Evolutionary conservation across 2,329 filamentous ascomycete species (phyloP).

Genomic region (Stemphylium vesicarium): DNA sequence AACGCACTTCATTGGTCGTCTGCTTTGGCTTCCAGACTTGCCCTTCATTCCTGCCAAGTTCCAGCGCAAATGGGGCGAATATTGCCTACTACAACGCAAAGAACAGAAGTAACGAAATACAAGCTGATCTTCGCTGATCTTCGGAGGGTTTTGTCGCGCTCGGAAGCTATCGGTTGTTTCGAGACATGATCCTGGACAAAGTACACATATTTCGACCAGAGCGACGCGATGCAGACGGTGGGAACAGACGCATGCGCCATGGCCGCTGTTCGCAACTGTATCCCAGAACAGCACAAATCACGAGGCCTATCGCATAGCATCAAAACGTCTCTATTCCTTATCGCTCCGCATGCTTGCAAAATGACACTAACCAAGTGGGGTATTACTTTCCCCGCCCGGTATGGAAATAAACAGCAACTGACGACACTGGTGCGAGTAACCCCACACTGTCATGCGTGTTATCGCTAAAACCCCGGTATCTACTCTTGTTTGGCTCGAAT

Average conservation of each 20-base stretch:
- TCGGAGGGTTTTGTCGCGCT: neutral
- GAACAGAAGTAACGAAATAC: neutral
- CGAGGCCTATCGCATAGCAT: neutral
- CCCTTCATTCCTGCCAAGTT: slow-evolving; percentile 71
- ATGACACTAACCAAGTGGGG: slow-evolving; percentile 28
- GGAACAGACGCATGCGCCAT: neutral
- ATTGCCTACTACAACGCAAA: slow-evolving; percentile 76
- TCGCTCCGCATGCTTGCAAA: slow-evolving; percentile 5
- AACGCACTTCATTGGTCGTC: slow-evolving; percentile 75
- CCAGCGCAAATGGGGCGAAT: slow-evolving; percentile 81
- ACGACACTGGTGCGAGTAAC: slow-evolving; percentile 18
- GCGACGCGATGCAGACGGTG: neutral
- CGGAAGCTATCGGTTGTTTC: neutral
- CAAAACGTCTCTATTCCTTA: slow-evolving; percentile 10
- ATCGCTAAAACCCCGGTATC: slow-evolving; percentile 16
- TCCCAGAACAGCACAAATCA: neutral
- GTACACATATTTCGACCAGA: neutral
- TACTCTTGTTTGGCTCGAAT: neutral
- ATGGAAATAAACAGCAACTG: slow-evolving; percentile 15
- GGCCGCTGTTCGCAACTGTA: neutral
- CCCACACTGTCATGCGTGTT: slow-evolving; percentile 24
- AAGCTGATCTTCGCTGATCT: neutral
- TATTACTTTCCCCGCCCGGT: slow-evolving; percentile 25
- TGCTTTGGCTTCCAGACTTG: slow-evolving; percentile 81
- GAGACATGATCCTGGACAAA: neutral